Evolutionary conservation across 148 eudicot species (phyloP).

Genomic region (Arbutus unedo): DNA sequence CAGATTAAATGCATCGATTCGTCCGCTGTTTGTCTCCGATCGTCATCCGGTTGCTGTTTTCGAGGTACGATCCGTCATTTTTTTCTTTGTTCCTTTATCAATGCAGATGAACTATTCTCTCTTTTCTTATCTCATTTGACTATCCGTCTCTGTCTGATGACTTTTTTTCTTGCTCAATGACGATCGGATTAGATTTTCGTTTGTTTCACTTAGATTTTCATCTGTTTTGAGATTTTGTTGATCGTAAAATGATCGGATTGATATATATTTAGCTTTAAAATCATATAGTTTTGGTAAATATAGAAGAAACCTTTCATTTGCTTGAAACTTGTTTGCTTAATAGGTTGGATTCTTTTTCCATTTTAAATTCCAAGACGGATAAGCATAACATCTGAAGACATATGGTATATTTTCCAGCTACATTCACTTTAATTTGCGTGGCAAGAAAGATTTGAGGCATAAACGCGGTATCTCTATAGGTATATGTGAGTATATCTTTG

Average conservation of each 20-base stretch:
- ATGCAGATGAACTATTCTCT: neutral
- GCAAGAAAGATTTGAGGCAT: conserved; percentile 1
- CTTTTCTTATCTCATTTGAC: neutral
- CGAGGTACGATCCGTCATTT: conserved; percentile 36
- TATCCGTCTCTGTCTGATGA: conserved; percentile 6
- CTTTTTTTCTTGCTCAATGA: neutral
- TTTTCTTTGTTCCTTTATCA: neutral
- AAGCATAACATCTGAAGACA: neutral
- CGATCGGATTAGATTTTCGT: conserved; percentile 17
- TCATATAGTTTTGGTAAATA: neutral
- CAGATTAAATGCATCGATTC: conserved; percentile 30
- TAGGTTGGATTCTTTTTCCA: neutral
- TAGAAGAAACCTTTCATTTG: neutral
- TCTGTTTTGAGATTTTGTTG: neutral
- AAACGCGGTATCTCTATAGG: neutral
- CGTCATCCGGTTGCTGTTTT: conserved; percentile 40
- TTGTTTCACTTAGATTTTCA: neutral
- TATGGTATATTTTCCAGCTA: neutral
- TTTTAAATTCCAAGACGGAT: neutral
- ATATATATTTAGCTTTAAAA: neutral
- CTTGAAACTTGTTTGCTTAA: neutral
- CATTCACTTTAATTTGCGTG: conserved; percentile 6
- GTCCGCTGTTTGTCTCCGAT: conserved; percentile 42
- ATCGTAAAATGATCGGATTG: neutral
- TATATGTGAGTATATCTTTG: neutral